phyloP scores from a whole-genome alignment of 768 basidiomycete species.

The Collybia mongolica region DNA sequence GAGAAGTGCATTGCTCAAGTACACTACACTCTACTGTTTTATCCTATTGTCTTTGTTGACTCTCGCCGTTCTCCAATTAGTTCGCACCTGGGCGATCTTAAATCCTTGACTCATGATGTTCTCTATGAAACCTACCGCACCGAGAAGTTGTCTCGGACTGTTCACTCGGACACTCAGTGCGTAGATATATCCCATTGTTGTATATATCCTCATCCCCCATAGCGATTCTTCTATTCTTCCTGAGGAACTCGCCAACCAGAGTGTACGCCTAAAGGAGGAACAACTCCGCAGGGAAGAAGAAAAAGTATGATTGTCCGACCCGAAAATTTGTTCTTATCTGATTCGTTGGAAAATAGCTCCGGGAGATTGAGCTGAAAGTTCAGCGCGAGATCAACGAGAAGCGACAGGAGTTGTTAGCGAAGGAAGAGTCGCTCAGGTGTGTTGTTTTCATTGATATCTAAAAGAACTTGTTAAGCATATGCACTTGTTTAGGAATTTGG shows the following conservation, averaged over 20 bases:
- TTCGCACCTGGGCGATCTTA: constrained; percentile 93
- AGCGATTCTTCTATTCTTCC: constrained; percentile 91
- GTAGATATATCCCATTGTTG: constrained; percentile 16
- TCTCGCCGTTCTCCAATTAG: constrained; percentile 36
- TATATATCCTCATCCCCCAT: constrained; percentile 15
- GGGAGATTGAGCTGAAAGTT: constrained; percentile 97
- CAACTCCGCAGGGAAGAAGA: constrained; percentile 96
- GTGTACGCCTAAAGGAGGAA: constrained; percentile 97
- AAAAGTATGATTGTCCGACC: constrained; percentile 51
- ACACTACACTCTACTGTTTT: constrained; percentile 2
- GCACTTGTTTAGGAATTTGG: constrained; percentile 62
- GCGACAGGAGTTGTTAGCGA: constrained; percentile 93
- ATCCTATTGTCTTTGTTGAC: constrained; percentile 14
- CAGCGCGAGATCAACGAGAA: constrained; percentile 98
- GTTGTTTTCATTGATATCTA: not conserved
- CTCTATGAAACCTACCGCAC: constrained; percentile 97
- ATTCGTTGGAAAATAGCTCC: constrained; percentile 50
- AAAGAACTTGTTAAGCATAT: not conserved
- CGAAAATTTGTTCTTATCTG: not conserved
- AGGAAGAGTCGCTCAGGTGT: constrained; percentile 90
- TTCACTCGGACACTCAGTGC: constrained; percentile 76
- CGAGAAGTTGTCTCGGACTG: constrained; percentile 91
- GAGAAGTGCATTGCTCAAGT: constrained; percentile 90
- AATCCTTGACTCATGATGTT: constrained; percentile 90
- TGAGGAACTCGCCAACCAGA: constrained; percentile 95